Percentiles rank a stretch among this genome's conserved stretches.
Conservation (phyloP, 345 rosid species). For the Raphanus raphanistrum region DNA sequence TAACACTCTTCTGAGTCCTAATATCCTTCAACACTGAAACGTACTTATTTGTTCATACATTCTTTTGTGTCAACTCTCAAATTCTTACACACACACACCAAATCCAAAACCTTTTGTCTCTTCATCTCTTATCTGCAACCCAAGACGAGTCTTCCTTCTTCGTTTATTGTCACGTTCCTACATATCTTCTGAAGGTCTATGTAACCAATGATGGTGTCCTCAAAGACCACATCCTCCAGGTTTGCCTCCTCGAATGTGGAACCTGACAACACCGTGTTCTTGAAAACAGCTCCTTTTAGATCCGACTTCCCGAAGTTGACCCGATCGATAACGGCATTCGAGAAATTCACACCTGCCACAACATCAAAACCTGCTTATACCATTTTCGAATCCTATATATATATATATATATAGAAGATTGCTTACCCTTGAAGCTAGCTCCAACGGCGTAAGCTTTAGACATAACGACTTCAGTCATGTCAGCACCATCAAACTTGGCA, state of each 20-base stretch:
- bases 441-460: slow-evolving; percentile 96
- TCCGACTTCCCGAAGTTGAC: slow-evolving; percentile 76
- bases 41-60: slow-evolving; percentile 5
- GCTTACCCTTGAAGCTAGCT: slow-evolving; percentile 88
- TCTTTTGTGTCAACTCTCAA: slow-evolving; percentile 21
- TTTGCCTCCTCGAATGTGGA: slow-evolving; percentile 75
- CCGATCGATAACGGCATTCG: slow-evolving; percentile 84
- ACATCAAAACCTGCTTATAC: background rate
- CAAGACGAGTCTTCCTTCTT: slow-evolving; percentile 43
- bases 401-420: background rate
- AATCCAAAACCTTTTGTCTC: background rate
- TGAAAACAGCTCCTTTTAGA: slow-evolving; percentile 78
- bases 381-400: background rate
- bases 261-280: slow-evolving; percentile 75
- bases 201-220: slow-evolving; percentile 41
- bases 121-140: slow-evolving; percentile 29
- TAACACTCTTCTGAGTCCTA: slow-evolving; percentile 11
- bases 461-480: slow-evolving; percentile 97
- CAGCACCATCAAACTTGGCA: slow-evolving; percentile 98
- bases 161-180: slow-evolving; percentile 34
- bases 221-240: slow-evolving; percentile 56
- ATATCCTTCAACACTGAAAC: slow-evolving; percentile 5
- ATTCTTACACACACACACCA: background rate
- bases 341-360: slow-evolving; percentile 68
- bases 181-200: slow-evolving; percentile 43